Evolutionary conservation across 164 flowering plant genomes (phyloP).

Genomic region (Vitis vinifera): DNA sequence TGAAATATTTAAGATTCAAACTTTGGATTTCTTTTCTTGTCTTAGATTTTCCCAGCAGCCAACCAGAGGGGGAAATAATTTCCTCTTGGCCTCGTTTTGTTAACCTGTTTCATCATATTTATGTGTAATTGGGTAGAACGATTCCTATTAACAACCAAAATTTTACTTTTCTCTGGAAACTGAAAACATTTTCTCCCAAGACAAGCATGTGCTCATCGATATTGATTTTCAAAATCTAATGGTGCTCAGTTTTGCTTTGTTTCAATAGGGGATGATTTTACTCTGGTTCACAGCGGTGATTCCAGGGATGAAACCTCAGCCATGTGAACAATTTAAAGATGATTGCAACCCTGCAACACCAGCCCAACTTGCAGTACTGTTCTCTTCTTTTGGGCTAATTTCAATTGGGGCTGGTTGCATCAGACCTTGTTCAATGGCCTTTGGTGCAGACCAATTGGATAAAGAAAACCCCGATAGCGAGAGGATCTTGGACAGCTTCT

Average conservation of each 20-base stretch:
- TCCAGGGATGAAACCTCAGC: conserved; percentile 24
- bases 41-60: too few relatives aligned
- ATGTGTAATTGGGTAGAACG: too few relatives aligned
- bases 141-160: too few relatives aligned
- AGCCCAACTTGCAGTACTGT: conserved; percentile 23
- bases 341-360: conserved; percentile 18
- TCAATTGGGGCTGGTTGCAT: conserved; percentile 38
- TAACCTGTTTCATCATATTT: too few relatives aligned
- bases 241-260: neutral
- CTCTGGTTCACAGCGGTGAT: conserved; percentile 33
- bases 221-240: too few relatives aligned
- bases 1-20: too few relatives aligned
- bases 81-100: too few relatives aligned
- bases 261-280: conserved; percentile 27
- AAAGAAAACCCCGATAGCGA: neutral
- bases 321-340: conserved; percentile 1
- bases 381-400: conserved; percentile 24
- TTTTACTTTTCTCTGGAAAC: too few relatives aligned
- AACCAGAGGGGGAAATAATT: too few relatives aligned
- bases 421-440: conserved; percentile 27
- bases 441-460: conserved; percentile 38
- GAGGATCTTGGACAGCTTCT: conserved; percentile 22
- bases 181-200: too few relatives aligned
- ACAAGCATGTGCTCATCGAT: too few relatives aligned
- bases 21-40: too few relatives aligned